These are phyloP conservation scores for Hygrocybe coccinea DNA, from an alignment of 768 basidiomycete genomes.

Conservation along the genomic window DNA sequence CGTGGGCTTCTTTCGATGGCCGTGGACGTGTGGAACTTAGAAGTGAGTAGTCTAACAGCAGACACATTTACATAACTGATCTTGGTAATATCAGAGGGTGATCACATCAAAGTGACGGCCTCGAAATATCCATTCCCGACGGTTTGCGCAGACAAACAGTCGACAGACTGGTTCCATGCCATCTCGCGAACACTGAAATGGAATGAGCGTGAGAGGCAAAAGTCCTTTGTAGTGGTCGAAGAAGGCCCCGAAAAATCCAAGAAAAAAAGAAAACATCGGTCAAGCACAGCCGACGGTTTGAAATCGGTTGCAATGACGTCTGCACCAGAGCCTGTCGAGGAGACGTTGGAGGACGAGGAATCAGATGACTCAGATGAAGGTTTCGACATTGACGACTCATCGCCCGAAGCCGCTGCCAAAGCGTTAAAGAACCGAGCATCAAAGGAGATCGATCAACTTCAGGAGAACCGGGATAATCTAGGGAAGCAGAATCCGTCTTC, in stretches of 20 bases:
- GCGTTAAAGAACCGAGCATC: slow-evolving; percentile 9
- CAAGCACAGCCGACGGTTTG: slow-evolving; percentile 11
- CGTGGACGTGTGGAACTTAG: slow-evolving; percentile 93
- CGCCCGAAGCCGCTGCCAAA: slow-evolving; percentile 43
- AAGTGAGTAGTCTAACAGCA: slow-evolving; percentile 51
- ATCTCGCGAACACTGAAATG: slow-evolving; percentile 96
- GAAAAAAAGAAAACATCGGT: slow-evolving; percentile 20
- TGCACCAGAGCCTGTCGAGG: slow-evolving; percentile 19
- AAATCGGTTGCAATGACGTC: slow-evolving; percentile 12
- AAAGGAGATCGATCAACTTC: slow-evolving; percentile 18
- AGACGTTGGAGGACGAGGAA: slow-evolving; percentile 41
- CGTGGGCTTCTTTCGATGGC: slow-evolving; percentile 98
- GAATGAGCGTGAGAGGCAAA: slow-evolving; percentile 98
- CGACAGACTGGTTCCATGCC: slow-evolving; percentile 97
- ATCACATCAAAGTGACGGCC: slow-evolving; percentile 97
- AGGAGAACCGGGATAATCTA: neutral
- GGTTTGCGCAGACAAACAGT: slow-evolving; percentile 95
- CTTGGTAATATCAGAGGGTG: slow-evolving; percentile 67
- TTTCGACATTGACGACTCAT: slow-evolving; percentile 93
- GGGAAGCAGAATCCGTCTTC: slow-evolving; percentile 25
- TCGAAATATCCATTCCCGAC: slow-evolving; percentile 98
- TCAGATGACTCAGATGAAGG: slow-evolving; percentile 59
- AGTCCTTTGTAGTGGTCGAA: slow-evolving; percentile 97
- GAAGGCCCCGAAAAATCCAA: slow-evolving; percentile 57
- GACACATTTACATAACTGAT: neutral